Conservation (phyloP, 2,329 filamentous ascomycete genomes). For the Penicillium sp. region DNA sequence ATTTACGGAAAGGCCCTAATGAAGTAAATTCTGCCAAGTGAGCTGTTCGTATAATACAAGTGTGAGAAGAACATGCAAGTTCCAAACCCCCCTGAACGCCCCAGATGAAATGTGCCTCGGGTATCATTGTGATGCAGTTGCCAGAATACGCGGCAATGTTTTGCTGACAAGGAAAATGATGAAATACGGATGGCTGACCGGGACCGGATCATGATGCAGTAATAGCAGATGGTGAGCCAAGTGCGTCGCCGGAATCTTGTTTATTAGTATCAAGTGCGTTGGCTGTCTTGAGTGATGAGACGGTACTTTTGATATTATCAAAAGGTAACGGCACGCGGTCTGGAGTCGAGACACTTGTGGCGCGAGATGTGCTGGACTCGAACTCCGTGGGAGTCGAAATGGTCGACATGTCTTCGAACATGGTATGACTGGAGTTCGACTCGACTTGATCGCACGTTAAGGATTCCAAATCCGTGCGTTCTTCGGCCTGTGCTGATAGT, state of each 20-base stretch:
- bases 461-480: conserved; percentile 2
- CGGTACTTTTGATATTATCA: conserved; percentile 12
- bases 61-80: neutral
- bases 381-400: conserved; percentile 27
- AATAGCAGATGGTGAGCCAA: conserved; percentile 7
- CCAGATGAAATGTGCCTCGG: conserved; percentile 6
- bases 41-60: neutral
- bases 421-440: conserved; percentile 19
- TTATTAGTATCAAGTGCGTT: conserved; percentile 1
- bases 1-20: neutral
- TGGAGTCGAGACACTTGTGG: conserved; percentile 29
- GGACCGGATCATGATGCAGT: conserved; percentile 5
- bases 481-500: neutral
- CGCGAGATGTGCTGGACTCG: conserved; percentile 27
- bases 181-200: neutral
- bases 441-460: conserved; percentile 12
- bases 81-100: neutral
- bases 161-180: neutral
- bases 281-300: neutral
- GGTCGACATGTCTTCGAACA: conserved; percentile 27
- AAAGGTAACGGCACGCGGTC: conserved; percentile 5
- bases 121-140: conserved; percentile 10
- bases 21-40: neutral
- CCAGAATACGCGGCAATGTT: neutral
- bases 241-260: neutral